Conservation (phyloP, 441 rosid genomes). For the Manihot esculenta region DNA sequence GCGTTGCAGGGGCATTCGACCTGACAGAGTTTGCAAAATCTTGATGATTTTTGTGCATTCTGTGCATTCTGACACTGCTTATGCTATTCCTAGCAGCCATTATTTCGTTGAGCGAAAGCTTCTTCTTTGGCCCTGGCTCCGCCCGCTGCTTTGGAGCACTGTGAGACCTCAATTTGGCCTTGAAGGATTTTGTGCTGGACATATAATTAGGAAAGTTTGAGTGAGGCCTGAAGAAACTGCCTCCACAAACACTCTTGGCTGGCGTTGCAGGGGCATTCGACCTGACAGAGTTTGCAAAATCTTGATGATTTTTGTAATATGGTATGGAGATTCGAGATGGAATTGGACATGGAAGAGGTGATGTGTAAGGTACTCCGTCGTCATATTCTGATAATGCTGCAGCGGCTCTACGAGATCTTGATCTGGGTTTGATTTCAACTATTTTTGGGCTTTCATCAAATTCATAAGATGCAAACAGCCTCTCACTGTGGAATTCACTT, state of each 20-base stretch:
- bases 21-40: no score
- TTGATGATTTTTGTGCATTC: no score
- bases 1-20: constrained; percentile 55
- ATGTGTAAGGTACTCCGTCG: constrained; percentile 44
- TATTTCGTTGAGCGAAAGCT: constrained; percentile 63
- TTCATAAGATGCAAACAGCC: constrained; percentile 57
- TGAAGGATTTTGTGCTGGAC: constrained; percentile 79
- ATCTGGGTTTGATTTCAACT: constrained; percentile 77
- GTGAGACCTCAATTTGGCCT: constrained; percentile 70
- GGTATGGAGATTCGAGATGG: constrained; percentile 44
- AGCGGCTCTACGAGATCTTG: constrained; percentile 57
- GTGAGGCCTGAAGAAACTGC: constrained; percentile 43
- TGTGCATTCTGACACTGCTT: constrained; percentile 63
- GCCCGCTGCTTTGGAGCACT: constrained; percentile 92
- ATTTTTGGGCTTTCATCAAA: constrained; percentile 76
- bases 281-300: constrained; percentile 26
- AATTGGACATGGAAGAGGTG: constrained; percentile 46
- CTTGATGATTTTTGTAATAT: constrained; percentile 30
- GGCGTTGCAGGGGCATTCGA: constrained; percentile 61
- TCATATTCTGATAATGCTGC: constrained; percentile 48
- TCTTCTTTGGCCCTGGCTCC: constrained; percentile 48
- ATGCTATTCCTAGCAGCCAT: constrained; percentile 75
- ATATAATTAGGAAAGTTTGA: constrained; percentile 66
- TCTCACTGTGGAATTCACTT: constrained; percentile 77
- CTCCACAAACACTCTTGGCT: constrained; percentile 72